Base-by-base conservation (phyloP, 371 early-diverging fungal genomes). In the Haplosporangium sp. region DNA sequence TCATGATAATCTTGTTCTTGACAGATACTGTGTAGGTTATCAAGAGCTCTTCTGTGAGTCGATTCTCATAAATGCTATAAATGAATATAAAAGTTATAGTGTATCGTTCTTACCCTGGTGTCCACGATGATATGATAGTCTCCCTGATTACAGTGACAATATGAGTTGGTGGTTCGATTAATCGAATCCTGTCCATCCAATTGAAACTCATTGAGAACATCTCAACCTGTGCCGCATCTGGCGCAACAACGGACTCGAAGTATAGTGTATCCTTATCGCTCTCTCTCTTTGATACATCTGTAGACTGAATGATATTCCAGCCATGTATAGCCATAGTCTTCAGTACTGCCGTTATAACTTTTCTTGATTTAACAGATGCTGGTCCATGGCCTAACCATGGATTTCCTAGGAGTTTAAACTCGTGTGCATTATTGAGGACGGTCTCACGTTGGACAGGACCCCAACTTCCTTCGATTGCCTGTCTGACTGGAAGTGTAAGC, bases 381-480 rank as follows among this genome's bases (percentile, higher is more conserved):
- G 3, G 8, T 4, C 69, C 65, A 42, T 65, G 35, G 1, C 62
- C 69, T 2, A 13, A n/a, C 82, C 82, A 82, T 4, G 82, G 82
- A 37, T 57, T 65, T 6, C 82, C 82, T 17, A 40, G 17, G 27
- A 82, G 34, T 53, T 76, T 82, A 65, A 71, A 82, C 58, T 82
- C 69, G 63, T 69, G 47, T 15, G 77, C 60, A 9, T 60, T 66
- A 0, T 20, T 4, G 13, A 67, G 67, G 4, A 48, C 8, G 27
- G 4, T 4, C 57, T 68, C 77, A 0, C 42, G 52, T 39, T 77
- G 72, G 61, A 77, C 68, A 0, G 55, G 17, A 35, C 74, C 73
- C 78, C 78, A 78, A 9, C 66, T 5, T 0, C 42, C 17, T 4
- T 37, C 13, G 42, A 78, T 78, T 5, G 70, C 58, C 3, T 27